Evolutionary conservation across 345 rosid genomes (phyloP).

Genomic region (Linum lewisii): DNA sequence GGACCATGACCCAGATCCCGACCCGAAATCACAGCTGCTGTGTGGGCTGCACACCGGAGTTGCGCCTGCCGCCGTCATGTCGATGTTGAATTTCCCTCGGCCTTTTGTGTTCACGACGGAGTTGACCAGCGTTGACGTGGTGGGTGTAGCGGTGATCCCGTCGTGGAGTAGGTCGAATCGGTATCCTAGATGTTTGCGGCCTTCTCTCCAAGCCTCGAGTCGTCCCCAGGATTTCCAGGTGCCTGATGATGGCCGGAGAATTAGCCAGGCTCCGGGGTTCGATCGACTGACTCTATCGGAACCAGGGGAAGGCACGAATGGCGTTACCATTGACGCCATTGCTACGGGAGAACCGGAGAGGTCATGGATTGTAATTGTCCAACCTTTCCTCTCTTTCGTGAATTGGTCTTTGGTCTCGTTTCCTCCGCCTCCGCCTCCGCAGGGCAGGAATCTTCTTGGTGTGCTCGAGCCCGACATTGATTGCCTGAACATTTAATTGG

Average conservation of each 20-base stretch:
- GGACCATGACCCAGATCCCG: slow-evolving; percentile 63
- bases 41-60: slow-evolving; percentile 70
- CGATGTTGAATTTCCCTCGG: slow-evolving; percentile 77
- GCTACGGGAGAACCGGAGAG: slow-evolving; percentile 96
- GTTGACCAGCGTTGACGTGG: slow-evolving; percentile 23
- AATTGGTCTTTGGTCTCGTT: slow-evolving; percentile 41
- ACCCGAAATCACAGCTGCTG: slow-evolving; percentile 76
- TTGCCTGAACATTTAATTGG: slow-evolving; percentile 30
- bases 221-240: slow-evolving; percentile 99
- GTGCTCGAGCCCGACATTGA: slow-evolving; percentile 37
- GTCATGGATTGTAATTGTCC: slow-evolving; percentile 90
- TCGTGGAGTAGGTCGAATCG: slow-evolving; percentile 74
- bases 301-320: slow-evolving; percentile 87
- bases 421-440: slow-evolving; percentile 18
- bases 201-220: slow-evolving; percentile 84
- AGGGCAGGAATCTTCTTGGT: slow-evolving; percentile 36
- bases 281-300: slow-evolving; percentile 69
- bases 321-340: slow-evolving; percentile 97
- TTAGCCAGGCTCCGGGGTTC: slow-evolving; percentile 92
- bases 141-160: slow-evolving; percentile 24
- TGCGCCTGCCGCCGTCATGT: slow-evolving; percentile 38
- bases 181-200: slow-evolving; percentile 53
- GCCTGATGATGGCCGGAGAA: slow-evolving; percentile 65
- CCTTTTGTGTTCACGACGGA: slow-evolving; percentile 47
- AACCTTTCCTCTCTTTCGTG: slow-evolving; percentile 73